Base-by-base conservation (phyloP, 768 basidiomycete genomes). In the Kwoniella botswanensis region DNA sequence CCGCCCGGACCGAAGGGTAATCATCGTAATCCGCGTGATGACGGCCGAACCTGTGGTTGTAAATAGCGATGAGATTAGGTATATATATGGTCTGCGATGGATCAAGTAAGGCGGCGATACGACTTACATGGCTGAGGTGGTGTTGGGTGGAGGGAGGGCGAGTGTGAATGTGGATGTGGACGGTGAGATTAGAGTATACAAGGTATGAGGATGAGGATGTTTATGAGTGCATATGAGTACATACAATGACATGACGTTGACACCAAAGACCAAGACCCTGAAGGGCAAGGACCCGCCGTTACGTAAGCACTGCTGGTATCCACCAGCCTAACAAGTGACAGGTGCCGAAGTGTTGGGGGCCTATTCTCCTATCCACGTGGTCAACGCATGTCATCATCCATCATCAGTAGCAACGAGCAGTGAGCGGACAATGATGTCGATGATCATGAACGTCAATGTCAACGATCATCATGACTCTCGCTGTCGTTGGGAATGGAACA, bases 1-100 rank as follows among this genome's bases (percentile, higher is more conserved):
- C 76, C 15, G 76, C 76, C n/a, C 79, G 73, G 13, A 93, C 88
- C 41, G 88, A 87, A n/a, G 78, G 76, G 42, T 83, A 77, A 60
- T 83, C 81, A 53, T 83, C 81, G 50, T 81, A 76, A 65, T 81
- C 76, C 24, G 64, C 79, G 41, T 66, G 62, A 54, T 76, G 70
- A 26, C 76, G 52, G 42, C 70, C 60, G 60, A 80, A 80, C 79
- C 79, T 77, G 52, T 18, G 43, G 18, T 17, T 0, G 46, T 50
- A 13, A 50, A 0, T 1, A 50, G 12, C 13, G 42, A 24, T 21
- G 60, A 41, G 22, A 57, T 18, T 41, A 52, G 63, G 15, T 18
- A 35, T 50, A 50, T 50, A 50, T 18, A 2, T 2, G 4, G 29
- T 35, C 35, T 7, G 5, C 35, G 35, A 35, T 35, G 35, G 35